Conservation (phyloP, 2,329 filamentous ascomycete genomes). For the Lasiodiplodia sp. region DNA sequence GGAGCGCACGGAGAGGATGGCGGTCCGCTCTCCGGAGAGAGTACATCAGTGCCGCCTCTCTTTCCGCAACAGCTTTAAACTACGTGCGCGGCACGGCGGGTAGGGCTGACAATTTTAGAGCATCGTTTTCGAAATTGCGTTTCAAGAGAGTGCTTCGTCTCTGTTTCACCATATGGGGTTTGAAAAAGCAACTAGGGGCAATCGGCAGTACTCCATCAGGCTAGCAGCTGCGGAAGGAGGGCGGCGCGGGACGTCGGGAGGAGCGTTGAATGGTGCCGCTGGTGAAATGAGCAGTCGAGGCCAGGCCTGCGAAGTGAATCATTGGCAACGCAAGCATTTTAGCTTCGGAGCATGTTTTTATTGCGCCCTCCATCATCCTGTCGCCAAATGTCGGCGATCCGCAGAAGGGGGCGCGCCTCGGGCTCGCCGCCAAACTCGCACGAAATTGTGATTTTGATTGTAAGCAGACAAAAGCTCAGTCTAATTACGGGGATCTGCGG, state of each 20-base stretch:
- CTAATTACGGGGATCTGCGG: constrained; percentile 26
- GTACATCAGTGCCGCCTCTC: neutral
- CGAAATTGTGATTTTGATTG: constrained; percentile 26
- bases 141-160: constrained; percentile 2
- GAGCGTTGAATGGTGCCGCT: neutral
- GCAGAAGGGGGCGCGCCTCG: neutral
- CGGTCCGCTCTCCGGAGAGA: neutral
- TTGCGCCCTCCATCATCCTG: neutral
- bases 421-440: constrained; percentile 9
- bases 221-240: constrained; percentile 10
- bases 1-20: neutral
- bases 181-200: neutral
- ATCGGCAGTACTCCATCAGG: neutral
- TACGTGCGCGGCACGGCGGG: constrained; percentile 7
- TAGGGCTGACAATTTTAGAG: constrained; percentile 24
- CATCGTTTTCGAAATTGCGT: constrained; percentile 5
- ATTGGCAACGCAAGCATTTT: constrained; percentile 11
- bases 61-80: constrained; percentile 6
- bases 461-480: neutral
- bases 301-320: constrained; percentile 16
- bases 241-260: neutral
- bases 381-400: neutral
- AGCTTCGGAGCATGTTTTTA: constrained; percentile 13
- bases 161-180: neutral
- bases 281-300: constrained; percentile 5